A percentile compares a stretch with the other conserved stretches of the same genome.
Evolutionary conservation across 805 yeast species (phyloP).

Genomic region (Lachancea sp.): DNA sequence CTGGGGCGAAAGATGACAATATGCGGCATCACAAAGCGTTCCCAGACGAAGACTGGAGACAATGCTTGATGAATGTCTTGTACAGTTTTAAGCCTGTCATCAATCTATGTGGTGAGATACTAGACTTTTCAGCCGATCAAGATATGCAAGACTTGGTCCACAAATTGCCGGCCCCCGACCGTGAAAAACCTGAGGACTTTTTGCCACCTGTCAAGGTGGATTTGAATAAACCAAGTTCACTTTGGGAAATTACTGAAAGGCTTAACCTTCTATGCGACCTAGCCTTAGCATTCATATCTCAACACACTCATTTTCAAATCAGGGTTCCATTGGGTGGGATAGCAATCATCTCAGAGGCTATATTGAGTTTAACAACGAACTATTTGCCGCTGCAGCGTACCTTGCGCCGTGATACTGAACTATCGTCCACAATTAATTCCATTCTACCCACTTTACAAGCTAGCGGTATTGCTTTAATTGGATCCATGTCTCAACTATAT

Average conservation of each 20-base stretch:
- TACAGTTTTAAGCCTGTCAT: conserved; percentile 51
- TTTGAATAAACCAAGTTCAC: conserved; percentile 46
- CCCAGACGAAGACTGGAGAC: conserved; percentile 42
- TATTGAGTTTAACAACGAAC: conserved; percentile 49
- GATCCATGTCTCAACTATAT: conserved; percentile 22
- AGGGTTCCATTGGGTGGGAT: conserved; percentile 59
- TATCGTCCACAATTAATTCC: conserved; percentile 39
- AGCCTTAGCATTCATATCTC: conserved; percentile 40
- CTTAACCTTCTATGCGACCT: conserved; percentile 42
- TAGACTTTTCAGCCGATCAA: conserved; percentile 51
- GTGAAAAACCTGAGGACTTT: conserved; percentile 19
- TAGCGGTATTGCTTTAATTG: conserved; percentile 40
- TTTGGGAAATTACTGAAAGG: conserved; percentile 48
- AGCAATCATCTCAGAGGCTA: conserved; percentile 45
- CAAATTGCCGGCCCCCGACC: conserved; percentile 32
- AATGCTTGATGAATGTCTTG: conserved; percentile 42
- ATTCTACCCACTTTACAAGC: conserved; percentile 42
- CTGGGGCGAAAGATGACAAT: conserved; percentile 29
- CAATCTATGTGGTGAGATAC: conserved; percentile 50
- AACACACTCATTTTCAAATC: conserved; percentile 50
- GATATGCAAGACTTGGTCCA: conserved; percentile 40
- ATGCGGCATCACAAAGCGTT: conserved; percentile 32
- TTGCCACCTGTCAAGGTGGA: conserved; percentile 53
- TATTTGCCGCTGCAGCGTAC: conserved; percentile 53
- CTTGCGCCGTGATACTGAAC: conserved; percentile 45